These are phyloP conservation scores for Nannochloris sp. DNA, from an alignment of 139 green algal species.

Conservation along the genomic window DNA sequence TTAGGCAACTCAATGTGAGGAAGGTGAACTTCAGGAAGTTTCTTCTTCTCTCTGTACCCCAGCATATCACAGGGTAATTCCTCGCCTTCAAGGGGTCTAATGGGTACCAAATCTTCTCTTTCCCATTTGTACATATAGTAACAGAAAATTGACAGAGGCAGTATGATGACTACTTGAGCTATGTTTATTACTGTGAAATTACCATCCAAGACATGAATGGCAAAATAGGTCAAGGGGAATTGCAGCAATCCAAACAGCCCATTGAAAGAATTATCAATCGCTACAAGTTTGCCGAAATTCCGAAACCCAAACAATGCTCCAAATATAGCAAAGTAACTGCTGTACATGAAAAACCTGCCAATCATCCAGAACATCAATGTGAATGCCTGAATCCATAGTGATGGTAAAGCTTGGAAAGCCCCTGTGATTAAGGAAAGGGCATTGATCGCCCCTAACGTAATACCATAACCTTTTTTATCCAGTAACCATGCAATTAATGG, in stretches of 20 bases:
- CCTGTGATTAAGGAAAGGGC: constrained; percentile 30
- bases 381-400: constrained; percentile 33
- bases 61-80: constrained; percentile 23
- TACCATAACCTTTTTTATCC: constrained; percentile 53
- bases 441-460: constrained; percentile 46
- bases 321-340: constrained; percentile 54
- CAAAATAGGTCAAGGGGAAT: constrained; percentile 36
- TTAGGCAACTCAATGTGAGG: constrained; percentile 9
- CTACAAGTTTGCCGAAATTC: constrained; percentile 50
- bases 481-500: constrained; percentile 48
- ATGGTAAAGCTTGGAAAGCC: constrained; percentile 37
- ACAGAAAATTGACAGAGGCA: constrained; percentile 29
- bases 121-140: constrained; percentile 35
- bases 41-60: constrained; percentile 2
- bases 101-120: constrained; percentile 41
- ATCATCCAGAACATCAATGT: constrained; percentile 42
- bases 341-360: constrained; percentile 50
- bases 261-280: constrained; percentile 55
- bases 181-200: constrained; percentile 49
- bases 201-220: constrained; percentile 28
- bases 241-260: constrained; percentile 39
- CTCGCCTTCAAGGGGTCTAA: constrained; percentile 33
- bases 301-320: constrained; percentile 46
- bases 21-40: constrained; percentile 9
- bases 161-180: constrained; percentile 25